A percentile compares a stretch with the other conserved stretches of the same genome.
These are phyloP conservation scores for Pichia cabralensis DNA, from an alignment of 805 yeast genomes.

Conservation along the genomic window DNA sequence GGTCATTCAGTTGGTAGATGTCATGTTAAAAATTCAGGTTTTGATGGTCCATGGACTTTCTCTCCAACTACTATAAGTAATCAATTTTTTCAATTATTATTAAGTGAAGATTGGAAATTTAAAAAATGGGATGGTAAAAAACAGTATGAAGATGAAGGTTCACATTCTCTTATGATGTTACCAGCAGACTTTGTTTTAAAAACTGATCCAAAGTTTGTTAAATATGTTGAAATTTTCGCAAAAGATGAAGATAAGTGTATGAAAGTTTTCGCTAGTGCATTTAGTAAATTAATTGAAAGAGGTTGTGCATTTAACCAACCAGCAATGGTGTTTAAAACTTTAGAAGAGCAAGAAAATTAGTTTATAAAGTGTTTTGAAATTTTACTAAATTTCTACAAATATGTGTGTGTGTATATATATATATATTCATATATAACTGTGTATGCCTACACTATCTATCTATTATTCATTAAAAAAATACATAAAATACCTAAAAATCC, in stretches of 20 bases:
- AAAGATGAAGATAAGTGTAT: conserved; percentile 39
- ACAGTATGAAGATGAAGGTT: conserved; percentile 53
- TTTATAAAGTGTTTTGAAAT: neutral
- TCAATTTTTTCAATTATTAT: conserved; percentile 53
- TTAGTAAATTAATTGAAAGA: conserved; percentile 47
- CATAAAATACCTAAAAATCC: too few relatives aligned
- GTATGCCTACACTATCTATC: too few relatives aligned
- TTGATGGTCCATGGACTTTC: conserved; percentile 87
- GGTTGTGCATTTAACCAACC: conserved; percentile 53
- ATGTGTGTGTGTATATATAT: too few relatives aligned
- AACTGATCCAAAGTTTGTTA: conserved; percentile 34
- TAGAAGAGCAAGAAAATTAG: conserved; percentile 57
- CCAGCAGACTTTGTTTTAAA: conserved; percentile 48
- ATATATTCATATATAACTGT: too few relatives aligned
- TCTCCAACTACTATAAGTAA: conserved; percentile 67
- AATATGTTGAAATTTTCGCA: conserved; percentile 40
- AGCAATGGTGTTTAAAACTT: conserved; percentile 46
- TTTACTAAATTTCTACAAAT: too few relatives aligned
- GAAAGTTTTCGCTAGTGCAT: conserved; percentile 38
- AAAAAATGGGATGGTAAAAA: conserved; percentile 51
- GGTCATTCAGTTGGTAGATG: conserved; percentile 42
- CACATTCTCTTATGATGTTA: conserved; percentile 47
- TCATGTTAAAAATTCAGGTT: conserved; percentile 53
- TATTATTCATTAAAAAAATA: too few relatives aligned
- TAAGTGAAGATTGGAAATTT: conserved; percentile 48